phyloP scores from a whole-genome alignment of 345 rosid species.

The Syzygium grande region DNA sequence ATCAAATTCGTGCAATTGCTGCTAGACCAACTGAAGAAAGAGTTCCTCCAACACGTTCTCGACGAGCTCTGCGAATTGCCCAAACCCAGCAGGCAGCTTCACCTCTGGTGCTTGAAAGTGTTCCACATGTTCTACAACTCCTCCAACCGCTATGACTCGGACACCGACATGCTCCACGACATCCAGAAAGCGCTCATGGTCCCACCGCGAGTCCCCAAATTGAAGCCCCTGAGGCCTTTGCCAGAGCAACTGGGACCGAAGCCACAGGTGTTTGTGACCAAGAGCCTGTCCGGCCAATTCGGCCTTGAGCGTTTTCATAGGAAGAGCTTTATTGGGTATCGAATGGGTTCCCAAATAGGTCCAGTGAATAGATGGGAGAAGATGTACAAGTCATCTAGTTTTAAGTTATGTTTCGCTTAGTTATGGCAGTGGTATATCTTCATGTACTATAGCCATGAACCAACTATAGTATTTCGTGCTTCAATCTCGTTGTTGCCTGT shows the following conservation, averaged over 20 bases:
- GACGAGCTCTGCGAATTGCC: constrained; percentile 24
- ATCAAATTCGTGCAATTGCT: constrained; percentile 19
- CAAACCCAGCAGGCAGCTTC: constrained; percentile 25
- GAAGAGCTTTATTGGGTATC: neutral
- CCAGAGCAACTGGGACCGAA: neutral
- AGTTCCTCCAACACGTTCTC: constrained; percentile 32
- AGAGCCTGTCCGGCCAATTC: neutral
- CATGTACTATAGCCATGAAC: neutral
- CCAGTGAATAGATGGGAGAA: neutral
- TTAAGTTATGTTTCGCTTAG: neutral
- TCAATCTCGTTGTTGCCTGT: neutral
- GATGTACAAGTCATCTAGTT: neutral
- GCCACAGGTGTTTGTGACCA: neutral
- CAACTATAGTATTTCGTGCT: neutral
- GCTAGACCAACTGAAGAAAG: constrained; percentile 20
- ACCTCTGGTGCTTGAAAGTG: constrained; percentile 30
- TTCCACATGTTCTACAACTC: constrained; percentile 49
- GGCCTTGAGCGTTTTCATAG: neutral
- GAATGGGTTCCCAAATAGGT: neutral
- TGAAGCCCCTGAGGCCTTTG: neutral
- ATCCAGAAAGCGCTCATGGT: constrained; percentile 43
- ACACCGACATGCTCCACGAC: constrained; percentile 30
- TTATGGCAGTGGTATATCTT: neutral
- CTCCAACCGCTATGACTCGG: constrained; percentile 37
- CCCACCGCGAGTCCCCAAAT: constrained; percentile 18